Evolutionary conservation across 2,329 filamentous ascomycete genomes (phyloP).

Genomic region (Microsporum ferrugineum): DNA sequence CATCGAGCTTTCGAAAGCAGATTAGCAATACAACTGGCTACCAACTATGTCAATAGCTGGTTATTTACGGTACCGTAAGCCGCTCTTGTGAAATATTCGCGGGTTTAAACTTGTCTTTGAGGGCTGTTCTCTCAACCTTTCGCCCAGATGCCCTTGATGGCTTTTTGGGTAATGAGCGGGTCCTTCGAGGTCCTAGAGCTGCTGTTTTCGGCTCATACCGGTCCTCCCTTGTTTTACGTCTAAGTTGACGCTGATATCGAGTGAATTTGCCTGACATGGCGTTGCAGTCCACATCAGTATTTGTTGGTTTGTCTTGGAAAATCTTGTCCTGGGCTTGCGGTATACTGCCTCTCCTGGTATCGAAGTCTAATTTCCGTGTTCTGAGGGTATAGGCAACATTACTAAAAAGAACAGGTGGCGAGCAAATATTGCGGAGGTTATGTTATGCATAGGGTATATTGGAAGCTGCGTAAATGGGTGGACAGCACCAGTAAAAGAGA

Average conservation of each 20-base stretch:
- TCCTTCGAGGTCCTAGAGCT: constrained; percentile 6
- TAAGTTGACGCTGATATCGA: constrained; percentile 40
- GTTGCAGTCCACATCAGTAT: not conserved
- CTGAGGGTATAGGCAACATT: not conserved
- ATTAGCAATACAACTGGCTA: constrained; percentile 7
- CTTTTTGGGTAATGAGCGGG: constrained; percentile 9
- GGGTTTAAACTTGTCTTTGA: constrained; percentile 48
- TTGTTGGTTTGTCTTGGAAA: not conserved
- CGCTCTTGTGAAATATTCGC: constrained; percentile 42
- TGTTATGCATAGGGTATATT: not conserved
- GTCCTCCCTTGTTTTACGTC: constrained; percentile 47
- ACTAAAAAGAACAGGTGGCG: not conserved
- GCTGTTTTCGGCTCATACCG: constrained; percentile 41
- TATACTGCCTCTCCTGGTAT: not conserved
- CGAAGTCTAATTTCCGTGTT: not conserved
- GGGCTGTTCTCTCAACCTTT: constrained; percentile 25
- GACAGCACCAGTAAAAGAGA: not conserved
- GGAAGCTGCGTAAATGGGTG: not conserved
- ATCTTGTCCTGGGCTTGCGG: not conserved
- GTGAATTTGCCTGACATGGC: not conserved
- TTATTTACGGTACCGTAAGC: constrained; percentile 38
- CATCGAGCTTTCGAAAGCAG: constrained; percentile 25
- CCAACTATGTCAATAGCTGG: not conserved
- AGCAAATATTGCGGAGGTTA: not conserved
- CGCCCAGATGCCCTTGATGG: constrained; percentile 12